Conservation (phyloP, 106 monocot species). For the Acorus calamus region DNA sequence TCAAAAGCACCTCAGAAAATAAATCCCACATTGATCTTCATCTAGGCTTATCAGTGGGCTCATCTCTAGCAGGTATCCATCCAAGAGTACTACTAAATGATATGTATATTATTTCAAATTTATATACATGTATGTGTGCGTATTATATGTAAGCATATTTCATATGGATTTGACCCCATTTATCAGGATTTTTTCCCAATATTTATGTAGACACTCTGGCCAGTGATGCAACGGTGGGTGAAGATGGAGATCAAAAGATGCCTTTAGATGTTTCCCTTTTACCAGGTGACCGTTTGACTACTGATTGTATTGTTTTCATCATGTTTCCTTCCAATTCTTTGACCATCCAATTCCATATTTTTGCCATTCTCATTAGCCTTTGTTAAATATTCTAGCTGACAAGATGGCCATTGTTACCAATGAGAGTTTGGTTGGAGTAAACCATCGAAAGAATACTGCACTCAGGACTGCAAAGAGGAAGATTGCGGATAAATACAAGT, state of each 20-base stretch:
- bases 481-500: conserved; percentile 3
- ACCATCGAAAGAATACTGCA: conserved; percentile 8
- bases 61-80: conserved; percentile 8
- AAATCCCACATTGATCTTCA: conserved; percentile 1
- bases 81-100: no score
- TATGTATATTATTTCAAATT: no score
- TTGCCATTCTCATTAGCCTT: background rate
- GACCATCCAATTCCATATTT: background rate
- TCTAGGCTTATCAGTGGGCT: conserved; percentile 1
- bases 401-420: background rate
- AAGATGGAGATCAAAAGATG: background rate
- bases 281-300: no score
- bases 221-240: background rate
- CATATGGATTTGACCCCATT: no score
- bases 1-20: conserved; percentile 3
- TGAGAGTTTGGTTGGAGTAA: conserved; percentile 3
- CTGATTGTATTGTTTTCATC: background rate
- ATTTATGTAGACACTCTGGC: background rate
- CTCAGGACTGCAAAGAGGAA: conserved; percentile 1
- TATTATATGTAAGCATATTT: no score
- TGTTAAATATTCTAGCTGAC: conserved; percentile 15
- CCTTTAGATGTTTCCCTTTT: no score
- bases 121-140: no score
- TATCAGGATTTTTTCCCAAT: no score
- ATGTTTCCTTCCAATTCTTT: background rate